These are phyloP conservation scores for Arthrobotrys entomopaga DNA, from an alignment of 2,329 filamentous ascomycete genomes.

Conservation along the genomic window DNA sequence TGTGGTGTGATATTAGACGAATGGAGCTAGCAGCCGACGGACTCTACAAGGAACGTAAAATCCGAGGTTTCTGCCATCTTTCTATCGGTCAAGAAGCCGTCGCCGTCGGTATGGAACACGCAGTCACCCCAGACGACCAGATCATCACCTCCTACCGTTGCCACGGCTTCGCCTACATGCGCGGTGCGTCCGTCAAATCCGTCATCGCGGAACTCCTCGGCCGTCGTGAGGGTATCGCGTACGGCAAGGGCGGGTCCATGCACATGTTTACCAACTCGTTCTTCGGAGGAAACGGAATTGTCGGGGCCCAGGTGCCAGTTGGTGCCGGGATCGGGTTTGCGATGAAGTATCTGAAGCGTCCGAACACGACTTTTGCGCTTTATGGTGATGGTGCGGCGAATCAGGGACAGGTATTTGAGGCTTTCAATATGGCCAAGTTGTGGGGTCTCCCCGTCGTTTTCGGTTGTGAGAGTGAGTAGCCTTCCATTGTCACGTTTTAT, in stretches of 20 bases:
- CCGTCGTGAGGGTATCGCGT: slow-evolving; percentile 93
- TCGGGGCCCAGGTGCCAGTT: slow-evolving; percentile 97
- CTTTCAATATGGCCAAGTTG: slow-evolving; percentile 99
- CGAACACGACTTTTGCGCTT: slow-evolving; percentile 86
- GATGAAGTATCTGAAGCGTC: slow-evolving; percentile 89
- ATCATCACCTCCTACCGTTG: slow-evolving; percentile 98
- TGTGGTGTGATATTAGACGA: slow-evolving; percentile 70
- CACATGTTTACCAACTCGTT: slow-evolving; percentile 99
- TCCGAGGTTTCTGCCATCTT: slow-evolving; percentile 98
- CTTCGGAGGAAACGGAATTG: slow-evolving; percentile 98
- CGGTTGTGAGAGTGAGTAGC: slow-evolving; percentile 92
- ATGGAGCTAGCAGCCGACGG: slow-evolving; percentile 99
- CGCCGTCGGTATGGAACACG: slow-evolving; percentile 94
- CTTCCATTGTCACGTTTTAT: neutral
- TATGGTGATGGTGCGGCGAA: slow-evolving; percentile 99
- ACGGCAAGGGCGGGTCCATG: slow-evolving; percentile 99
- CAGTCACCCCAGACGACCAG: slow-evolving; percentile 89
- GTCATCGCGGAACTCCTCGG: slow-evolving; percentile 97
- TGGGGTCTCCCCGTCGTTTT: slow-evolving; percentile 97
- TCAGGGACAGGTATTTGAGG: slow-evolving; percentile 99
- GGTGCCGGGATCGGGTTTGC: slow-evolving; percentile 96
- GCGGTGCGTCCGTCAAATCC: slow-evolving; percentile 85
- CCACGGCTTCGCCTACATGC: slow-evolving; percentile 98
- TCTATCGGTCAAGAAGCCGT: slow-evolving; percentile 98
- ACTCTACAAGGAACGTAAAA: slow-evolving; percentile 99